Evolutionary conservation across 768 basidiomycete genomes (phyloP).

Genomic region (Russula emetica): DNA sequence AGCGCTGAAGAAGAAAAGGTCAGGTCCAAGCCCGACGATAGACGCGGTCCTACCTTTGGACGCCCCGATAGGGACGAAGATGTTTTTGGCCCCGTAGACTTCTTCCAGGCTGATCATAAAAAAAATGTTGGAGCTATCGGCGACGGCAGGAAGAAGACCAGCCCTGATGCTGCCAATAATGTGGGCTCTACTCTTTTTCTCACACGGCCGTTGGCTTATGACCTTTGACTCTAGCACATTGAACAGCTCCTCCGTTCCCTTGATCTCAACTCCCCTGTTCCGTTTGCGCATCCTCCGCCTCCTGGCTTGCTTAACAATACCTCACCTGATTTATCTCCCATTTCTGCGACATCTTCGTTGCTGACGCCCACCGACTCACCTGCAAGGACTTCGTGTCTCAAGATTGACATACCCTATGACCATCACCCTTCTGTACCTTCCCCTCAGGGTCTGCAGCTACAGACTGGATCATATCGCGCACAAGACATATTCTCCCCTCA

Average conservation of each 20-base stretch:
- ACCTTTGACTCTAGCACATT: slow-evolving; percentile 51
- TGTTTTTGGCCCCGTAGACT: slow-evolving; percentile 56
- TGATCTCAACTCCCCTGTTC: slow-evolving; percentile 70
- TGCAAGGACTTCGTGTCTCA: slow-evolving; percentile 55
- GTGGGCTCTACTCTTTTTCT: slow-evolving; percentile 38
- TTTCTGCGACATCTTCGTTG: slow-evolving; percentile 64
- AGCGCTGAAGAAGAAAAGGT: slow-evolving; percentile 42
- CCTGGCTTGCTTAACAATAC: slow-evolving; percentile 43
- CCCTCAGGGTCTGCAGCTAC: slow-evolving; percentile 41
- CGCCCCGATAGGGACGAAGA: slow-evolving; percentile 49
- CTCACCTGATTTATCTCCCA: slow-evolving; percentile 67
- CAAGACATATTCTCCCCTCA: slow-evolving; percentile 29
- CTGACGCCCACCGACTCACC: slow-evolving; percentile 76
- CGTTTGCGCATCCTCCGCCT: slow-evolving; percentile 40
- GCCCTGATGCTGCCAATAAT: slow-evolving; percentile 52
- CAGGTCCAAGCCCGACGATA: slow-evolving; percentile 29
- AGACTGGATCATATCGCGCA: slow-evolving; percentile 41
- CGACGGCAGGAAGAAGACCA: slow-evolving; percentile 66
- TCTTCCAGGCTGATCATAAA: slow-evolving; percentile 39
- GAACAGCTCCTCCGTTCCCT: slow-evolving; percentile 76
- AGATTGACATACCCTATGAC: slow-evolving; percentile 52
- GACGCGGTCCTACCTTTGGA: slow-evolving; percentile 32
- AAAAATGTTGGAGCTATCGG: slow-evolving; percentile 68
- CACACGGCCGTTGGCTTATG: slow-evolving; percentile 24
- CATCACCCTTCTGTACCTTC: slow-evolving; percentile 32